These are phyloP conservation scores for Solanum bulbocastanum DNA, from an alignment of 257 asterid genomes.

Conservation along the genomic window DNA sequence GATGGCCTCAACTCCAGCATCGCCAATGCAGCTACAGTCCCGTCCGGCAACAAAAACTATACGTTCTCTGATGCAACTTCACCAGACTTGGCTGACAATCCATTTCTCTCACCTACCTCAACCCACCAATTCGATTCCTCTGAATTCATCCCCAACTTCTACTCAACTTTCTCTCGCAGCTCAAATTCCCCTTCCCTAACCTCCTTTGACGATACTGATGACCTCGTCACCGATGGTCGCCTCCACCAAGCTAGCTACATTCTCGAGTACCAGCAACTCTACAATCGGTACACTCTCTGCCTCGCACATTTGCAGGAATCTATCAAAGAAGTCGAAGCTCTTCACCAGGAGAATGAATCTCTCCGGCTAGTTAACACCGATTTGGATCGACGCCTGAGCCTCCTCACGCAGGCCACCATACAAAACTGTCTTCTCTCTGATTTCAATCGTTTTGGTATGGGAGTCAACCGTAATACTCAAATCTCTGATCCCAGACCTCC, in stretches of 20 bases:
- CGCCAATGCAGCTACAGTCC: not conserved
- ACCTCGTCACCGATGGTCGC: constrained; percentile 18
- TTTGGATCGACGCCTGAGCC: constrained; percentile 50
- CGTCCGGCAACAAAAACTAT: not conserved
- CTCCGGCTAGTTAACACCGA: constrained; percentile 58
- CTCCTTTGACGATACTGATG: constrained; percentile 33
- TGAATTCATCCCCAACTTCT: constrained; percentile 16
- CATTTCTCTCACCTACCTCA: constrained; percentile 34
- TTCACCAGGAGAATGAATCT: constrained; percentile 46
- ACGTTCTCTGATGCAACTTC: constrained; percentile 9
- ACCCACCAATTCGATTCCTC: constrained; percentile 31
- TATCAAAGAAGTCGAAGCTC: constrained; percentile 45
- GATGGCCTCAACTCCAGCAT: not conserved
- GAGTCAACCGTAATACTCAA: constrained; percentile 11
- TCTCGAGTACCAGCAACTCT: constrained; percentile 73
- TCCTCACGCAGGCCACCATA: constrained; percentile 31
- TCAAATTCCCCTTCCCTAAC: constrained; percentile 36
- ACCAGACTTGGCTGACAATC: constrained; percentile 20
- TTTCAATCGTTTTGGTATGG: constrained; percentile 44
- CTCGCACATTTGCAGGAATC: constrained; percentile 48
- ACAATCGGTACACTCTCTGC: constrained; percentile 50
- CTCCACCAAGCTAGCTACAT: constrained; percentile 31
- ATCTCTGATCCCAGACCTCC: not conserved
- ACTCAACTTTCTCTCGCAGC: constrained; percentile 35
- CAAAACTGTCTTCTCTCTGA: constrained; percentile 59